These are phyloP conservation scores for Zopfochytrium polystomum DNA, from an alignment of 371 early-diverging fungal species.

Conservation along the genomic window DNA sequence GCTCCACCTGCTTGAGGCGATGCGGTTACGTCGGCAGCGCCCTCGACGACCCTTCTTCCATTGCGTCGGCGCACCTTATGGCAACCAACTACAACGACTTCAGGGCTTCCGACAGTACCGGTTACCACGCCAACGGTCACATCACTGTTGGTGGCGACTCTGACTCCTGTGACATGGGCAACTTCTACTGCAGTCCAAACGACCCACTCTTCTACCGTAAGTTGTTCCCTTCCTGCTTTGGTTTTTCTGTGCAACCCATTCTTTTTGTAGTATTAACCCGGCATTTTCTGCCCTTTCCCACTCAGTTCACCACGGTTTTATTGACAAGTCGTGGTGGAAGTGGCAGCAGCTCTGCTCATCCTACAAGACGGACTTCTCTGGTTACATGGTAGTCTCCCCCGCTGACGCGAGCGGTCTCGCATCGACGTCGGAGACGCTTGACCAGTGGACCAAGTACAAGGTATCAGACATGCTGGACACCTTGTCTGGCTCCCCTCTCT, in stretches of 20 bases:
- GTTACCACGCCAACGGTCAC: conserved; percentile 15
- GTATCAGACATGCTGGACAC: conserved; percentile 15
- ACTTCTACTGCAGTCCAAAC: conserved; percentile 15
- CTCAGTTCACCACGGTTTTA: conserved; percentile 11
- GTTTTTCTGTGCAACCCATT: neutral
- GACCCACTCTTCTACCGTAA: conserved; percentile 16
- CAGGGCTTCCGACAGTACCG: neutral
- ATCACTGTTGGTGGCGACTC: conserved; percentile 5
- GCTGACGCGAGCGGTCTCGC: conserved; percentile 10
- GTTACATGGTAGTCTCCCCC: neutral
- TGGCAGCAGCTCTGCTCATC: conserved; percentile 13
- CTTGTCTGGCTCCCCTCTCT: conserved; percentile 7
- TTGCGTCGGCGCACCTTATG: neutral
- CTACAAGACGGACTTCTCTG: conserved; percentile 1
- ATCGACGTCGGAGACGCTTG: conserved; percentile 2
- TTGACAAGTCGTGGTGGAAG: conserved; percentile 11
- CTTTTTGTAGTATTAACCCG: neutral
- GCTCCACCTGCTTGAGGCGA: conserved; percentile 15
- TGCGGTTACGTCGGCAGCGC: conserved; percentile 3
- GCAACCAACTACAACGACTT: neutral
- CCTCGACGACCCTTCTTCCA: conserved; percentile 14
- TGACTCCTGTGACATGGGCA: conserved; percentile 14
- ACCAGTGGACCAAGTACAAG: conserved; percentile 3
- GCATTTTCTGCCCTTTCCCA: neutral
- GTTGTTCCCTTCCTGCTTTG: neutral